Base-by-base conservation (phyloP, 495 filamentous ascomycete species). In the Amphirosellinia nigrospora region DNA sequence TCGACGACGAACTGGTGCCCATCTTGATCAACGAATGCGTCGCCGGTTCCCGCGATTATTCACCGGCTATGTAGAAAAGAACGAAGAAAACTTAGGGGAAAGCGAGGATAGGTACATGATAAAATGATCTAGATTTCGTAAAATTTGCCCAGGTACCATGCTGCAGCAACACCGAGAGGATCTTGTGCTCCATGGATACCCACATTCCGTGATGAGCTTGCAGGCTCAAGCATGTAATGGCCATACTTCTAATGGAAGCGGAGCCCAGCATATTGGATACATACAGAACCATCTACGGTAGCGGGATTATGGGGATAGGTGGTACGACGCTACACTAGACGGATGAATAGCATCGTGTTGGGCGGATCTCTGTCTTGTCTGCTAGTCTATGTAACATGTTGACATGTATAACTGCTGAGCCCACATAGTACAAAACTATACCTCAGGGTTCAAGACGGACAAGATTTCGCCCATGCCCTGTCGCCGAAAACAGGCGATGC, bases 391-490 rank as follows among this genome's bases (percentile, higher is more conserved):
- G 34, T 9, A 28, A 16, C 3, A 7, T 1, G 2, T 38, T 45
- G 59, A 41, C 41, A 45, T 45, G 23, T 32, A 39, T 46, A 8
- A 21, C 46, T 65, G 46, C 46, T 64, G 56, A 36, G 53, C 55
- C 36, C 21, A 13, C 48, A 62, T 43, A 52, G 68, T 73, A 76
- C 72, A 73, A 64, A 71, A 38, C 43, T 66, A 52, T 76, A 76
- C 72, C n/a, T 63, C 2, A 43, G 39, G 23, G 68, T 64, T 39
- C 32, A 45, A 43, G 52, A 46, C 50, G 21, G 36, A 26, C n/a
- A 34, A 23, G 43, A 64, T 30, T 9, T 16, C 41, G n/a, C 41
- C 41, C 15, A 45, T 16, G 43, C 71, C 70, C 55, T 71, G 69
- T 9, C 65, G 72, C 74, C 74, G 74, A 77, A 36, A 70, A 64